Conservation (phyloP, 805 yeast species). For the Torulaspora maleeae region DNA sequence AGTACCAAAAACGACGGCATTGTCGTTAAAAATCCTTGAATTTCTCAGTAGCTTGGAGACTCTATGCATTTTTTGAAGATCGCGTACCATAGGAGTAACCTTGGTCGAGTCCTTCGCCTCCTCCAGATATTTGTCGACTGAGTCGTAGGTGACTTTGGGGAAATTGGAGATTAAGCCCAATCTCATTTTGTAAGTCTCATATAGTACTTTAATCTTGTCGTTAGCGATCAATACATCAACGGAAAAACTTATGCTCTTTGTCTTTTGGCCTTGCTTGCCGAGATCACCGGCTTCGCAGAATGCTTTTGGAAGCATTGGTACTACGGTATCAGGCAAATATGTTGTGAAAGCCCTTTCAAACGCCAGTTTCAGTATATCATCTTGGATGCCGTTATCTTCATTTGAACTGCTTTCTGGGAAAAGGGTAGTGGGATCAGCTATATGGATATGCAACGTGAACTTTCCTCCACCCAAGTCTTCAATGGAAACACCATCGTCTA, state of each 20-base stretch:
- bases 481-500: conserved; percentile 88
- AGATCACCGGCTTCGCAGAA: conserved; percentile 50
- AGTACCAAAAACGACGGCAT: conserved; percentile 42
- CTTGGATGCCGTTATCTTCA: conserved; percentile 20
- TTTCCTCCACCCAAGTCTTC: conserved; percentile 30
- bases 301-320: conserved; percentile 65
- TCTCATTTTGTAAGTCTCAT: conserved; percentile 34
- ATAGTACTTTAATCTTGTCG: conserved; percentile 18
- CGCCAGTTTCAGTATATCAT: conserved; percentile 49
- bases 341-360: conserved; percentile 58
- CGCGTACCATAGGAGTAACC: conserved; percentile 21
- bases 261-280: conserved; percentile 39
- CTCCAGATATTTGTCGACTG: conserved; percentile 51
- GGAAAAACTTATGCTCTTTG: conserved; percentile 49
- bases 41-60: conserved; percentile 21
- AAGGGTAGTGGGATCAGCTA: conserved; percentile 83
- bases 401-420: conserved; percentile 36
- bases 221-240: conserved; percentile 35
- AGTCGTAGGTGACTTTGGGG: conserved; percentile 53
- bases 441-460: conserved; percentile 57
- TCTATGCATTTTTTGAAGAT: conserved; percentile 37
- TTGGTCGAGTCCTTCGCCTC: conserved; percentile 14
- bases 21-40: conserved; percentile 33
- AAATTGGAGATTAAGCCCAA: conserved; percentile 45
- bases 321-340: conserved; percentile 63